Percentiles rank a stretch among this genome's conserved stretches.
Conservation (phyloP, 352 stramenopile species). For the Phytopythium boreale region DNA sequence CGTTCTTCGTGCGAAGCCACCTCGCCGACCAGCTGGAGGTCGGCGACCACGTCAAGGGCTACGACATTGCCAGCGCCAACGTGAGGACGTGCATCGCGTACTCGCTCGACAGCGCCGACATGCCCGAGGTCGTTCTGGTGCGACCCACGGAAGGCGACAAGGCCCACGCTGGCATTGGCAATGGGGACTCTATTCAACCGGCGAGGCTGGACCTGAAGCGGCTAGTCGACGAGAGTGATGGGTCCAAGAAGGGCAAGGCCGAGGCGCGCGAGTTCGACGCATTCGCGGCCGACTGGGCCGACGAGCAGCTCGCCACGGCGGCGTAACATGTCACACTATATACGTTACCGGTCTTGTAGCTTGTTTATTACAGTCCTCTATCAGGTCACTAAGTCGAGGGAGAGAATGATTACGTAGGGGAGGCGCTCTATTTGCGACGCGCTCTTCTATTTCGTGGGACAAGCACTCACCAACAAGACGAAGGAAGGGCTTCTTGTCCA, state of each 20-base stretch:
- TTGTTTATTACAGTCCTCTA: not conserved
- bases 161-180: not conserved
- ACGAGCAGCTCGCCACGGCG: constrained; percentile 1
- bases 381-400: not conserved
- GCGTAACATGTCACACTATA: not conserved
- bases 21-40: constrained; percentile 50
- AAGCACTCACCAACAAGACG: not conserved
- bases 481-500: too few species aligned
- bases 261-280: constrained; percentile 7
- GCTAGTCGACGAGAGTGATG: not conserved
- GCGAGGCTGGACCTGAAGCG: not conserved
- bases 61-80: constrained; percentile 57
- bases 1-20: constrained; percentile 64
- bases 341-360: not conserved
- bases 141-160: not conserved
- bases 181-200: not conserved
- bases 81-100: constrained; percentile 40
- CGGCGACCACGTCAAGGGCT: constrained; percentile 69
- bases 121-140: constrained; percentile 5
- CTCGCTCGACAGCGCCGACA: constrained; percentile 18
- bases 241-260: not conserved
- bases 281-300: constrained; percentile 5
- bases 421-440: not conserved
- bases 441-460: not conserved
- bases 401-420: not conserved